These are phyloP conservation scores for Tolypocladium ovalisporum DNA, from an alignment of 2,329 filamentous ascomycete species.

Conservation along the genomic window DNA sequence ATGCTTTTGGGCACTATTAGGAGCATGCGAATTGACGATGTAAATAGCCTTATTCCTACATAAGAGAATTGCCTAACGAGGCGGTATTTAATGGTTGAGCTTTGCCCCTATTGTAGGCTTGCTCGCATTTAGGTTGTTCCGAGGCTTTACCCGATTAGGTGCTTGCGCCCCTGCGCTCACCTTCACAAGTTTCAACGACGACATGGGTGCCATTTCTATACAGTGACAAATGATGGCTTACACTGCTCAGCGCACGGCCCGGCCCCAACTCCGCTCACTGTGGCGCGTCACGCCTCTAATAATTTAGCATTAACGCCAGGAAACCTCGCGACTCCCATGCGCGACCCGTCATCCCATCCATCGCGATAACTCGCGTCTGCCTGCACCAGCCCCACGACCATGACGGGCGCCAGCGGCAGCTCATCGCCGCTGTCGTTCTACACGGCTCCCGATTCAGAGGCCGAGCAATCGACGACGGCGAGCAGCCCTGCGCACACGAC, in stretches of 20 bases:
- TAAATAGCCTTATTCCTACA: too few relatives aligned
- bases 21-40: too few relatives aligned
- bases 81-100: too few relatives aligned
- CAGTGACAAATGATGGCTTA: not conserved
- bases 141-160: too few relatives aligned
- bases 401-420: constrained; percentile 7
- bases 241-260: not conserved
- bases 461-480: constrained; percentile 21
- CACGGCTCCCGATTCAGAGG: constrained; percentile 18
- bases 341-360: not conserved
- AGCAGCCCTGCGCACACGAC: constrained; percentile 21
- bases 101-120: too few relatives aligned
- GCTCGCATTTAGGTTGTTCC: too few relatives aligned
- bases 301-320: not conserved
- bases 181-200: too few relatives aligned
- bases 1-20: too few relatives aligned
- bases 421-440: constrained; percentile 25
- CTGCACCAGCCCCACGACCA: not conserved
- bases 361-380: not conserved
- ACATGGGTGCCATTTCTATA: not conserved
- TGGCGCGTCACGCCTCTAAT: not conserved
- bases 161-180: too few relatives aligned
- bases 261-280: not conserved
- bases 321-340: not conserved
- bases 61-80: too few relatives aligned